These are phyloP conservation scores for Xylaria castorea DNA, from an alignment of 495 filamentous ascomycete species.

Conservation along the genomic window DNA sequence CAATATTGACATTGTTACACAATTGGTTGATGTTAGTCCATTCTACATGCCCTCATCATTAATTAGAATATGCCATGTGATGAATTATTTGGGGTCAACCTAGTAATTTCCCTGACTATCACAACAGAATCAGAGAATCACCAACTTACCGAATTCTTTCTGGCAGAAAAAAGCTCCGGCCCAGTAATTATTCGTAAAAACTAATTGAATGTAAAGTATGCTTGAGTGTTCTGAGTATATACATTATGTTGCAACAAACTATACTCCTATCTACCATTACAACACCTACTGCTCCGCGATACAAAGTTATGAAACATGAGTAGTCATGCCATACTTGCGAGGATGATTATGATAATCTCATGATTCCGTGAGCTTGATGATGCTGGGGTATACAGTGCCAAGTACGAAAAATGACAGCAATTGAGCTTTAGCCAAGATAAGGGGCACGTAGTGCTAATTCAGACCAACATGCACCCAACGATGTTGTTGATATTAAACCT, in stretches of 20 bases:
- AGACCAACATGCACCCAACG: neutral
- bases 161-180: no score
- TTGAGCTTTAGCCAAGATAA: neutral
- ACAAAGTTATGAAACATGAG: neutral
- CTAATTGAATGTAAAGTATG: neutral
- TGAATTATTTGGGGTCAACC: no score
- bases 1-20: no score
- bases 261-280: neutral
- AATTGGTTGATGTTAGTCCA: no score
- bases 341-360: neutral
- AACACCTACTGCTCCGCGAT: neutral
- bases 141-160: no score
- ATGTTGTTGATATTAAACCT: neutral
- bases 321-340: neutral
- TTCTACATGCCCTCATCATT: no score
- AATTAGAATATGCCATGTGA: no score
- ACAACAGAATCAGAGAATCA: no score
- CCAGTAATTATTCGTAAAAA: neutral
- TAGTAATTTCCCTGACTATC: no score
- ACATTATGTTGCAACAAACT: neutral
- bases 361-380: neutral
- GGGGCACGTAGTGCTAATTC: neutral
- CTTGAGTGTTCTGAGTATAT: neutral
- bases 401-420: neutral
- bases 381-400: neutral